Base-by-base conservation (phyloP, 139 green algal genomes). In the Eudorina sp. region DNA sequence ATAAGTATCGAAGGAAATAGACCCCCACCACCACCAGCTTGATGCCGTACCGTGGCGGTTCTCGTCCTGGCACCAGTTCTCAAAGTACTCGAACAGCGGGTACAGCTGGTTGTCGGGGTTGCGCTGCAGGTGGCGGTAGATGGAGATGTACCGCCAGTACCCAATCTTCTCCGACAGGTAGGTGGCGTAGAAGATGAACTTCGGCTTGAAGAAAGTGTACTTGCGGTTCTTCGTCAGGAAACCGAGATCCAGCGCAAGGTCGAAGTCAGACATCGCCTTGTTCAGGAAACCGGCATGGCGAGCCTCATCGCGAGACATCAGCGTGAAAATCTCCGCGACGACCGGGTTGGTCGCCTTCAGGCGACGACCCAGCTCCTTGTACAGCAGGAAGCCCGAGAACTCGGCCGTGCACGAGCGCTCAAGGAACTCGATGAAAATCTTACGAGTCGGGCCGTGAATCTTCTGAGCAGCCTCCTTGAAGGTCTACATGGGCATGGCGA, bases 31-130 rank as follows among this genome's bases (percentile, higher is more conserved):
- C 27, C 3, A 11, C 5, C 5, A 66, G 55, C 7, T 23, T 23
- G 58, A 36, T 72, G 13, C 21, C 62, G 19, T n/a, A 86, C 81
- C 81, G 64, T 87, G 81, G 62, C 96, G 91, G 94, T 95, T 97
- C 95, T 98, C 96, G 81, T 98, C 96, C 93, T 99, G 97, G 95
- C 97, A 99, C 98, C 98, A 99, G 97, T 99, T 99, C 97, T 99
- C 98, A 92, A 99, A 99, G 94, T 99, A 99, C 92, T 98, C 95
- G 89, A 99, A 99, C 82, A 99, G 94, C 13, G 98, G 98, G 95
- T 99, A 99, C 80, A 99, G 91, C 97, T 99, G 90, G 89, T 97
- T 97, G 90, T 99, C 97, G 23, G 98, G 98, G 94, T 99, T 98
- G 89, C 92, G 90, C 92, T 95, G 92, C 89, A 93, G 87, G 92